Percentiles rank a stretch among this genome's conserved stretches.
Evolutionary conservation across 768 basidiomycete genomes (phyloP).

Genomic region (Termitomyces sp.): DNA sequence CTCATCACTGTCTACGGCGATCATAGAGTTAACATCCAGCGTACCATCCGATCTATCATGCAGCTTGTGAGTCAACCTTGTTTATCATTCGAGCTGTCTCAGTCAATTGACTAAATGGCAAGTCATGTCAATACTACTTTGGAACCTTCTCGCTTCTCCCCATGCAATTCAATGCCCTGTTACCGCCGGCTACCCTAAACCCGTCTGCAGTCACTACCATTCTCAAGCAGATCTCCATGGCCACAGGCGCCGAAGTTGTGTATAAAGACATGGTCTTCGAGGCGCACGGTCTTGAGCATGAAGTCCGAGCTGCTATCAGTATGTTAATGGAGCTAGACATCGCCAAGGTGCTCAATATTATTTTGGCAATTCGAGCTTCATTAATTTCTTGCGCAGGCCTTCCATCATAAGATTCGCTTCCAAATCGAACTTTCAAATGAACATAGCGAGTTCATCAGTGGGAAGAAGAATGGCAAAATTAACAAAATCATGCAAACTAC

Average conservation of each 20-base stretch:
- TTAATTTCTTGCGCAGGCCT: slow-evolving; percentile 45
- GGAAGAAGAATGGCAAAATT: slow-evolving; percentile 99
- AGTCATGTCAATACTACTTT: slow-evolving; percentile 95
- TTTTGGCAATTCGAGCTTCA: neutral
- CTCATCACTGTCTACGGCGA: slow-evolving; percentile 93
- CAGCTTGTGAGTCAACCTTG: slow-evolving; percentile 60
- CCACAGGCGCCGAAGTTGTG: slow-evolving; percentile 89
- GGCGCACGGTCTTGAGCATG: slow-evolving; percentile 89
- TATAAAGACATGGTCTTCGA: slow-evolving; percentile 98
- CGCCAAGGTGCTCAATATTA: slow-evolving; percentile 59
- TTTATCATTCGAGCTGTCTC: neutral
- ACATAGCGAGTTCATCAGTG: slow-evolving; percentile 96
- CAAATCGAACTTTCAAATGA: slow-evolving; percentile 98
- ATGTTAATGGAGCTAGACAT: slow-evolving; percentile 90
- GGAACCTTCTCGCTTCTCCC: slow-evolving; percentile 98
- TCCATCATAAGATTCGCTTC: slow-evolving; percentile 97
- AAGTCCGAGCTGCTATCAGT: slow-evolving; percentile 79
- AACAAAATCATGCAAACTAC: slow-evolving; percentile 99
- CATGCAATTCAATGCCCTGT: slow-evolving; percentile 85
- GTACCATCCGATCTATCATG: slow-evolving; percentile 93
- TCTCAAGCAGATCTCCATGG: slow-evolving; percentile 80
- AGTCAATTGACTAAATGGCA: neutral
- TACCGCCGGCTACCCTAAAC: slow-evolving; percentile 79
- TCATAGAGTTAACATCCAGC: slow-evolving; percentile 87
- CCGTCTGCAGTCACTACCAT: slow-evolving; percentile 77